Base-by-base conservation (phyloP, 2,329 filamentous ascomycete species). In the Trichoderma gracile region DNA sequence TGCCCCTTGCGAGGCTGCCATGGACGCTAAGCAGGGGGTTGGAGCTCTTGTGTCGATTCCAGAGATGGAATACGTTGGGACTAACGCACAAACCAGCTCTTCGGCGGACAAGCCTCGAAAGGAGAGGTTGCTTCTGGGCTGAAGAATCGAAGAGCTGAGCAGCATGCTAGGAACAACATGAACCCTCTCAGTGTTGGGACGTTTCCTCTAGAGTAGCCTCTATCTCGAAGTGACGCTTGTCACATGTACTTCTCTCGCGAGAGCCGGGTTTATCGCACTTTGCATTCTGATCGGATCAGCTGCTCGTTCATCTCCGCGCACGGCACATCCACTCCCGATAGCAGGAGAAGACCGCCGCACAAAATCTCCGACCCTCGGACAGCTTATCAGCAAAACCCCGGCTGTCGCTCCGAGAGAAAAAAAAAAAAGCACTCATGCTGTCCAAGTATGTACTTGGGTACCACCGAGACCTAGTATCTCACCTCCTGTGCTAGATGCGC, bases 1-100 rank as follows among this genome's bases (percentile, higher is more conserved):
- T 49, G 49, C 56, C 64, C 64, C 55, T 62, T 63, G 58, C 49
- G 53, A 63, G 59, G 59, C 59, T 65, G 49, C 53, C 40, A 52
- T 27, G 23, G 23, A 46, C 64, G 64, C 64, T 65, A 62, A 57
- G 52, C 64, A 65, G 52, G 64, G 33, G 64, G 52, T 38, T 10
- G 14, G 17, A 54, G 42, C 55, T 63, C 55, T 46, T 59, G 19
- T 23, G 33, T 54, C 43, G 43, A 47, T 56, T 52, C 63, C 47
- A 54, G 23, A 59, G 54, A 46, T 46, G 47, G 63, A 40, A 59
- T 52, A 38, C 21, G 42, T 42, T 38, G n/a, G 40, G 45, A 45
- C 27, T 50, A 56, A 55, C 15, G 43, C 53, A 23, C 60, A 14
- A 63, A 53, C 25, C 55, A 52, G 54, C 63, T 53, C 10, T 9